Evolutionary conservation across 2,329 filamentous ascomycete genomes (phyloP).

Genomic region (Tolypocladium album): DNA sequence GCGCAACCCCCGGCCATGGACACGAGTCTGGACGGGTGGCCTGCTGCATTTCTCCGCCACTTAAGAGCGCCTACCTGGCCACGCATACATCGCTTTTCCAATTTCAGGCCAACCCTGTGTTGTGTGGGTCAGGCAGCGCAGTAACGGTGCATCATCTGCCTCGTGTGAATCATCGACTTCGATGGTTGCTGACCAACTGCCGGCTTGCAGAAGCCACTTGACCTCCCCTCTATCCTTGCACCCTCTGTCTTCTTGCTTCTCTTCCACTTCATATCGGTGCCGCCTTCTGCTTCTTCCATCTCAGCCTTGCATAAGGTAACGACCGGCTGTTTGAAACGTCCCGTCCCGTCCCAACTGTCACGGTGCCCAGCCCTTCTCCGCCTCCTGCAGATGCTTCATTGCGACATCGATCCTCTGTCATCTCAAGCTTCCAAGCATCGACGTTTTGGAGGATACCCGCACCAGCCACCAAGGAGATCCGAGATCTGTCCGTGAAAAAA

Average conservation of each 20-base stretch:
- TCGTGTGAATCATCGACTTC: background rate
- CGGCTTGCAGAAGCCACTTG: background rate
- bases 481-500: background rate
- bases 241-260: background rate
- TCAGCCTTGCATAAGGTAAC: background rate
- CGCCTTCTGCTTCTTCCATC: background rate
- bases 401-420: background rate
- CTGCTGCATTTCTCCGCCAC: no score
- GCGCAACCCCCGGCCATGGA: background rate
- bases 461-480: background rate
- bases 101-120: background rate
- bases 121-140: background rate
- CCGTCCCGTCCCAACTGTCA: background rate
- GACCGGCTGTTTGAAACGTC: background rate
- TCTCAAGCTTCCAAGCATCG: background rate
- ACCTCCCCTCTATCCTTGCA: background rate
- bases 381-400: background rate
- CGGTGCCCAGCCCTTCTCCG: no score
- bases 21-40: background rate
- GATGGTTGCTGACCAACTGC: background rate
- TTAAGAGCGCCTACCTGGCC: background rate
- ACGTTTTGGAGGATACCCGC: background rate
- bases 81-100: background rate
- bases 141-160: background rate
- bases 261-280: background rate